phyloP scores from a whole-genome alignment of 208 protist species.

The Crithidia thermophila region DNA sequence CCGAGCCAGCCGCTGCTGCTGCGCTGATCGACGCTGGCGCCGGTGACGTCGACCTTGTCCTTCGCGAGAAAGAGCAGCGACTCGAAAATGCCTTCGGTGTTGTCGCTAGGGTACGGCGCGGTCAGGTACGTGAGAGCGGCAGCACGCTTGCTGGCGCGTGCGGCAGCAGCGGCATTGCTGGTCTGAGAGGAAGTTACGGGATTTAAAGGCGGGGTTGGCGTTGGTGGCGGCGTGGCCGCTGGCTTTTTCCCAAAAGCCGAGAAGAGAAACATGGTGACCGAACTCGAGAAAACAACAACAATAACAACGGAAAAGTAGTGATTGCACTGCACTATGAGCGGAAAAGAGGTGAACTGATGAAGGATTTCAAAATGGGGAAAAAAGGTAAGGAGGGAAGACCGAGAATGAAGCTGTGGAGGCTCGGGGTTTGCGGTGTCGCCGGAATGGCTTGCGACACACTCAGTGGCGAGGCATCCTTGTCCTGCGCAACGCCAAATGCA shows the following conservation, averaged over 20 bases:
- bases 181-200: no score
- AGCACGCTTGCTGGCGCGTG: slow-evolving; percentile 38
- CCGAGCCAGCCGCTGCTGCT: slow-evolving; percentile 21
- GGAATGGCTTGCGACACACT: no score
- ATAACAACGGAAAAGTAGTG: slow-evolving; percentile 10
- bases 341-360: no score
- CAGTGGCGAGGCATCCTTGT: no score
- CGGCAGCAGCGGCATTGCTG: no score
- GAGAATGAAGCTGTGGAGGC: no score
- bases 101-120: slow-evolving; percentile 47
- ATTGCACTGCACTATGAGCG: no score
- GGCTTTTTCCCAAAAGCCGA: not conserved
- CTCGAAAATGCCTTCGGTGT: slow-evolving; percentile 34
- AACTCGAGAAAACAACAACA: slow-evolving; percentile 8
- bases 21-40: not conserved
- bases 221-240: not conserved
- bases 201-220: not conserved
- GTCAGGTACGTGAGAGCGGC: slow-evolving; percentile 54
- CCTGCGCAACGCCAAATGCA: no score
- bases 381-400: no score
- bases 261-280: not conserved
- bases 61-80: slow-evolving; percentile 26
- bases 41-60: slow-evolving; percentile 14
- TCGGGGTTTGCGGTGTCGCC: no score
- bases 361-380: no score